phyloP scores from a whole-genome alignment of 139 green algal genomes.

The Chlorella sp. region DNA sequence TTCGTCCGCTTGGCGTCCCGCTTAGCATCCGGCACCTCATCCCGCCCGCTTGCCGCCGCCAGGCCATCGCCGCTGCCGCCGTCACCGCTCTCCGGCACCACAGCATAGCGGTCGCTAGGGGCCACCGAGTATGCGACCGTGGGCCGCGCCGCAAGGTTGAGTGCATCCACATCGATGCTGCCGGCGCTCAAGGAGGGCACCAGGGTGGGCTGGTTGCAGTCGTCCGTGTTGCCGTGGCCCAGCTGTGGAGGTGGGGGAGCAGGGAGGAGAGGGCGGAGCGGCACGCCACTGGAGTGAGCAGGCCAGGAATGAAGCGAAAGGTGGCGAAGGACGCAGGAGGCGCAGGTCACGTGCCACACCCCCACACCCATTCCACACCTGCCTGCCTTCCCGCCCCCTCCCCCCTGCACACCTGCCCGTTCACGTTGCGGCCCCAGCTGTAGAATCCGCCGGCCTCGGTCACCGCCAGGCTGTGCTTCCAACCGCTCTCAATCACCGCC shows the following conservation, averaged over 20 bases:
- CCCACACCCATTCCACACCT: constrained; percentile 57
- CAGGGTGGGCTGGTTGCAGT: constrained; percentile 59
- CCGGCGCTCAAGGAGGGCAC: constrained; percentile 61
- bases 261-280: neutral
- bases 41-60: neutral
- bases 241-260: constrained; percentile 61
- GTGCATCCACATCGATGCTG: constrained; percentile 32
- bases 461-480: constrained; percentile 83
- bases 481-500: constrained; percentile 80
- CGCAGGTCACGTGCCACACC: too few relatives aligned
- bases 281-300: too few relatives aligned
- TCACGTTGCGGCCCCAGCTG: constrained; percentile 86
- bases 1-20: neutral
- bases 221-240: constrained; percentile 76
- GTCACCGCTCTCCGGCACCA: constrained; percentile 10
- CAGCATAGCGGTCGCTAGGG: constrained; percentile 38
- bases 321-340: too few relatives aligned
- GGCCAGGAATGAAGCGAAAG: too few relatives aligned
- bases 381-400: too few relatives aligned
- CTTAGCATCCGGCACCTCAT: constrained; percentile 34
- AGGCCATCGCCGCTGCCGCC: neutral
- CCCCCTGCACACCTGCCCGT: constrained; percentile 92
- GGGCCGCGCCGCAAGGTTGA: constrained; percentile 32
- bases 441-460: constrained; percentile 70
- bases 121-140: constrained; percentile 4